phyloP scores from a whole-genome alignment of 139 green algal species.

The Limnomonas spitsbergensis region DNA sequence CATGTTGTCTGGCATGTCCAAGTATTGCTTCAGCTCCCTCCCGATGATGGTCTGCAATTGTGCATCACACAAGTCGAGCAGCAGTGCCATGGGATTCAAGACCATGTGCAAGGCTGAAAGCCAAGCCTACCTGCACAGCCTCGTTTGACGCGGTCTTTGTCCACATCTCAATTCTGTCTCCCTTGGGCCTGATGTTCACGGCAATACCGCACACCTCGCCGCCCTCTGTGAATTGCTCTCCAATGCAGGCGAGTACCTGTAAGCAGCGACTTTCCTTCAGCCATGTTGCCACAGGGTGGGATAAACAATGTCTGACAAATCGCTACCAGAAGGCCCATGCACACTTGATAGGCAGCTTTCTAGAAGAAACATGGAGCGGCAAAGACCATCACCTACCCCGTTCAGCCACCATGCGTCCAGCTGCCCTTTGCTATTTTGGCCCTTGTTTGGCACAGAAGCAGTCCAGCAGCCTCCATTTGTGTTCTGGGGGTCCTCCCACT shows the following conservation, averaged over 20 bases:
- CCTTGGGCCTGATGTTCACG: slow-evolving; percentile 82
- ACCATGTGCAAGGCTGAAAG: not conserved
- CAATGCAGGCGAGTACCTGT: slow-evolving; percentile 93
- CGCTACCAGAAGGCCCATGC: not conserved
- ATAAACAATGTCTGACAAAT: not conserved
- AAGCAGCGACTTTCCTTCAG: not conserved
- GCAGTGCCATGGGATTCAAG: too few relatives aligned
- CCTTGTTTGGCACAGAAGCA: slow-evolving; percentile 60
- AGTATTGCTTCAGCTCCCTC: slow-evolving; percentile 87
- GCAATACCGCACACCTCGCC: slow-evolving; percentile 95
- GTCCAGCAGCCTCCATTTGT: slow-evolving; percentile 90
- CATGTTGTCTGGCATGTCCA: slow-evolving; percentile 72
- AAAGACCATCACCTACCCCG: slow-evolving; percentile 59
- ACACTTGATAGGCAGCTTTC: too few relatives aligned
- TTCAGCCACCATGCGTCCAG: slow-evolving; percentile 95
- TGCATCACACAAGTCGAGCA: slow-evolving; percentile 6
- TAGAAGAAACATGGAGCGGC: too few relatives aligned
- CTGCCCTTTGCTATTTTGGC: slow-evolving; percentile 50
- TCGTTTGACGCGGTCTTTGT: slow-evolving; percentile 89
- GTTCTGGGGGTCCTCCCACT: slow-evolving; percentile 96
- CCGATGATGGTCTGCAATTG: slow-evolving; percentile 66
- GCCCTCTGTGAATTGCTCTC: slow-evolving; percentile 95
- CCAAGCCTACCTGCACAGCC: slow-evolving; percentile 60
- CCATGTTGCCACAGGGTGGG: not conserved
- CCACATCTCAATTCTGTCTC: slow-evolving; percentile 90